A percentile compares a stretch with the other conserved stretches of the same genome.
These are phyloP conservation scores for Suillus occidentalis DNA, from an alignment of 768 basidiomycete species.

Conservation along the genomic window DNA sequence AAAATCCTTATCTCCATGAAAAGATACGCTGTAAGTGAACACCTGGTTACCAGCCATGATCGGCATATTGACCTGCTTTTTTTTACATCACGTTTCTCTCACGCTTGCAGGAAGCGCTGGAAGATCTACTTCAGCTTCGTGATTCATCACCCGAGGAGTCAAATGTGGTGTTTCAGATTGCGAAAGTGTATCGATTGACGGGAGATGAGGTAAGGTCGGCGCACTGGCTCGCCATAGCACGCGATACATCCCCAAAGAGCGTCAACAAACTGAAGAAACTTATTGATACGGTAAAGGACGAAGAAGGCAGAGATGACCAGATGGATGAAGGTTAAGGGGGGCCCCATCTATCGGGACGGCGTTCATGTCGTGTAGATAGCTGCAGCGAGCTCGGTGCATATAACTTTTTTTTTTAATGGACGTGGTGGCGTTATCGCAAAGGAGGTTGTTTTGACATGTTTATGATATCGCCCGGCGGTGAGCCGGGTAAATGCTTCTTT, in stretches of 20 bases:
- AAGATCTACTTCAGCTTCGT: slow-evolving; percentile 78
- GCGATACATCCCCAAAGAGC: slow-evolving; percentile 93
- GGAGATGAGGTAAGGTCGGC: slow-evolving; percentile 80
- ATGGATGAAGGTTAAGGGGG: slow-evolving; percentile 73
- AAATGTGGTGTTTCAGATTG: slow-evolving; percentile 95
- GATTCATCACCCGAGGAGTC: slow-evolving; percentile 91
- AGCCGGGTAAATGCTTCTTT: slow-evolving; percentile 23
- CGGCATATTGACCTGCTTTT: slow-evolving; percentile 28
- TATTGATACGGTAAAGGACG: slow-evolving; percentile 68
- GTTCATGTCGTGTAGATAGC: slow-evolving; percentile 7
- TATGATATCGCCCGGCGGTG: slow-evolving; percentile 18
- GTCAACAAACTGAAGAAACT: slow-evolving; percentile 79
- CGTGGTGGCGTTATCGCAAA: slow-evolving; percentile 21
- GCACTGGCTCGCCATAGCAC: slow-evolving; percentile 83
- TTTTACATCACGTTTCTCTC: slow-evolving; percentile 28
- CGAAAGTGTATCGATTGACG: slow-evolving; percentile 82
- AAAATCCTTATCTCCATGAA: slow-evolving; percentile 86
- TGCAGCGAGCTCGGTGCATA: slow-evolving; percentile 8
- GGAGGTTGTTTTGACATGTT: slow-evolving; percentile 22
- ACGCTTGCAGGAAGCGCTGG: slow-evolving; percentile 65
- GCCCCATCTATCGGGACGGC: not conserved
- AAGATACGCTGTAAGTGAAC: slow-evolving; percentile 71
- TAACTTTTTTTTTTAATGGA: slow-evolving; percentile 7
- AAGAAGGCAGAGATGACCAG: slow-evolving; percentile 51
- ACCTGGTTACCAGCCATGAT: slow-evolving; percentile 22